Evolutionary conservation across 208 protist species (phyloP).

Genomic region (Trichomonas tenax): DNA sequence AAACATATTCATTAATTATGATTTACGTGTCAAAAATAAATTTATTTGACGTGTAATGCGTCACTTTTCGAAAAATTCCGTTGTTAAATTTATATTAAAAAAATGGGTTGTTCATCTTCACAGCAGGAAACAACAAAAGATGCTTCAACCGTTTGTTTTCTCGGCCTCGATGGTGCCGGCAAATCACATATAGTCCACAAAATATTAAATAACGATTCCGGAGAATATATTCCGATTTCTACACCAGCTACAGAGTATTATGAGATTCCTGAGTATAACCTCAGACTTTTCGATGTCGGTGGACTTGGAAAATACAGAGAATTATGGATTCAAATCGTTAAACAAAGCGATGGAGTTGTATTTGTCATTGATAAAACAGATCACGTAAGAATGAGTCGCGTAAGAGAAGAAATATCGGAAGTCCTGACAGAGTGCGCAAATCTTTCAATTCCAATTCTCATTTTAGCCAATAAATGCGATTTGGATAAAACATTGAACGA

Average conservation of each 20-base stretch:
- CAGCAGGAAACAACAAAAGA: background rate
- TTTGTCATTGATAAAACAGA: slow-evolving; percentile 16
- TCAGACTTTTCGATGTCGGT: background rate
- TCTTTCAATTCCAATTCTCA: background rate
- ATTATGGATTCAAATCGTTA: background rate
- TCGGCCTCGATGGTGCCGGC: background rate
- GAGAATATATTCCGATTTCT: background rate
- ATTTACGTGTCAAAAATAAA: too few species aligned
- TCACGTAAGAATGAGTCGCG: background rate
- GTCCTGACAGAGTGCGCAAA: background rate
- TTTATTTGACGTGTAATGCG: too few species aligned
- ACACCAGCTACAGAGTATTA: background rate
- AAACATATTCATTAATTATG: too few species aligned
- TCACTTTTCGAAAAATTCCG: background rate
- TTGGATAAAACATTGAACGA: background rate
- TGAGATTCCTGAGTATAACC: background rate
- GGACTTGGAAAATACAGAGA: background rate
- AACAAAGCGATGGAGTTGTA: background rate
- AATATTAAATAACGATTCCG: background rate
- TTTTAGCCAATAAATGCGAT: background rate
- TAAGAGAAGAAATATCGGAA: background rate
- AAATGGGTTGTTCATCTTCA: background rate
- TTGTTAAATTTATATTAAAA: background rate
- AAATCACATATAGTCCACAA: background rate
- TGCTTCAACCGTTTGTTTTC: background rate